Evolutionary conservation across 192 early-diverging fungal genomes (phyloP).

Genomic region (Coemansia sp.): DNA sequence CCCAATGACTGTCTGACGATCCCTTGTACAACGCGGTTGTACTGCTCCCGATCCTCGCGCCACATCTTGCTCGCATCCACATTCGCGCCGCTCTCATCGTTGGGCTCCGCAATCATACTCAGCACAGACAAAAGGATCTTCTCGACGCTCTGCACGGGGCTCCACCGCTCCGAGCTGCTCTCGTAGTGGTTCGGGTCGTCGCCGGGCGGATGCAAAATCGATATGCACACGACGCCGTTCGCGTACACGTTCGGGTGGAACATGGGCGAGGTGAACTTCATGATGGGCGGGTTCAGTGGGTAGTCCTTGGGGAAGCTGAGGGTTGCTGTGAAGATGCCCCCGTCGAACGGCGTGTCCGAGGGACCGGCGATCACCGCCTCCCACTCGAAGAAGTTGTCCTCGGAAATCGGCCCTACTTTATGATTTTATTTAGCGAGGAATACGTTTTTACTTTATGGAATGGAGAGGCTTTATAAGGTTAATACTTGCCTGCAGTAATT

Average conservation of each 20-base stretch:
- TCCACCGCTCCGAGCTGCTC: slow-evolving; percentile 93
- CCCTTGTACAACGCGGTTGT: slow-evolving; percentile 74
- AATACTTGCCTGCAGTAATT: slow-evolving; percentile 75
- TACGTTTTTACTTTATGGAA: neutral
- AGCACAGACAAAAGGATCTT: slow-evolving; percentile 95
- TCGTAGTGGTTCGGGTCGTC: slow-evolving; percentile 99
- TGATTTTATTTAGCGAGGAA: neutral
- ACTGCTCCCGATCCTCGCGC: slow-evolving; percentile 77
- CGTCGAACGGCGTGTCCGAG: slow-evolving; percentile 91
- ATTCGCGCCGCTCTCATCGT: slow-evolving; percentile 98
- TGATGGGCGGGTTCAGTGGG: slow-evolving; percentile 89
- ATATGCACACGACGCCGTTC: slow-evolving; percentile 97
- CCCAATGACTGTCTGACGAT: slow-evolving; percentile 81
- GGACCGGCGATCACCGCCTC: slow-evolving; percentile 62
- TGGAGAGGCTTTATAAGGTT: too few relatives aligned
- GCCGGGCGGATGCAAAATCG: slow-evolving; percentile 96
- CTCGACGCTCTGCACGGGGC: slow-evolving; percentile 96
- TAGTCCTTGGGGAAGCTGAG: slow-evolving; percentile 92
- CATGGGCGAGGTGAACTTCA: slow-evolving; percentile 95
- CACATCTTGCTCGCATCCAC: slow-evolving; percentile 99
- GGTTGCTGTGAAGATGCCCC: slow-evolving; percentile 88
- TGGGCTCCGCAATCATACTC: slow-evolving; percentile 97
- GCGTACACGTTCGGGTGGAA: slow-evolving; percentile 96
- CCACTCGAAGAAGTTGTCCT: slow-evolving; percentile 63
- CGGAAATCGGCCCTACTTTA: slow-evolving; percentile 66